phyloP scores from a whole-genome alignment of 768 basidiomycete species.

The Saitozyma podzolica region DNA sequence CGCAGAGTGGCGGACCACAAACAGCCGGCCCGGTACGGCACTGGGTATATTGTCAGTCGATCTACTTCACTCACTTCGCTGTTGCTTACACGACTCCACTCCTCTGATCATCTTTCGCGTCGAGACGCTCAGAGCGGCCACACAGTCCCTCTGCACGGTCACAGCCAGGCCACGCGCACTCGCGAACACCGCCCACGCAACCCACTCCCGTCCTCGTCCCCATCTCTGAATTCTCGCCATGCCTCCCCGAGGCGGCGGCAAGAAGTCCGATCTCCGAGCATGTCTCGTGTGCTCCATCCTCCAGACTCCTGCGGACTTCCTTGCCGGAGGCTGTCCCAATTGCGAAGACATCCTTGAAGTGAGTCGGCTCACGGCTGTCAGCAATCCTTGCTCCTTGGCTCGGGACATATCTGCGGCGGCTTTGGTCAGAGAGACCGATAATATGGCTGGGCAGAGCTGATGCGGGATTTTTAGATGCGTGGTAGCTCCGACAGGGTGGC shows the following conservation, averaged over 20 bases:
- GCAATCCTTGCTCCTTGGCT: not conserved
- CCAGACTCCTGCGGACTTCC: slow-evolving; percentile 78
- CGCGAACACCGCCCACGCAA: slow-evolving; percentile 2
- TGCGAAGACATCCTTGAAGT: slow-evolving; percentile 95
- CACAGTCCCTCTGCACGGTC: too few species aligned
- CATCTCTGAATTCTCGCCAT: too few species aligned
- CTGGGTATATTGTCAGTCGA: too few species aligned
- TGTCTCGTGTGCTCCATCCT: slow-evolving; percentile 93
- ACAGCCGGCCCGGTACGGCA: too few species aligned
- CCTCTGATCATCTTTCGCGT: too few species aligned
- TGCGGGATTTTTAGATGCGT: slow-evolving; percentile 67
- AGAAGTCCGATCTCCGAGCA: slow-evolving; percentile 70
- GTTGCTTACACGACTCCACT: too few species aligned
- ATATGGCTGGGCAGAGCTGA: not conserved
- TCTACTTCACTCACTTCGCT: too few species aligned
- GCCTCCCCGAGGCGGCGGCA: not conserved
- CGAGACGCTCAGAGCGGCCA: too few species aligned
- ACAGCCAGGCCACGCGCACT: not conserved
- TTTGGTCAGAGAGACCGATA: too few species aligned
- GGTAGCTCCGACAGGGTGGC: slow-evolving; percentile 77
- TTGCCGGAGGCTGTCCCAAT: slow-evolving; percentile 87
- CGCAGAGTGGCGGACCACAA: too few species aligned
- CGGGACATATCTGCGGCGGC: not conserved
- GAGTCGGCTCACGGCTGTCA: slow-evolving; percentile 31
- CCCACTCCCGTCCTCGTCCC: not conserved